Evolutionary conservation across 495 filamentous ascomycete species (phyloP), one percentile per base, ranked within the genome.

Genomic region (Aspergillus steynii): DNA sequence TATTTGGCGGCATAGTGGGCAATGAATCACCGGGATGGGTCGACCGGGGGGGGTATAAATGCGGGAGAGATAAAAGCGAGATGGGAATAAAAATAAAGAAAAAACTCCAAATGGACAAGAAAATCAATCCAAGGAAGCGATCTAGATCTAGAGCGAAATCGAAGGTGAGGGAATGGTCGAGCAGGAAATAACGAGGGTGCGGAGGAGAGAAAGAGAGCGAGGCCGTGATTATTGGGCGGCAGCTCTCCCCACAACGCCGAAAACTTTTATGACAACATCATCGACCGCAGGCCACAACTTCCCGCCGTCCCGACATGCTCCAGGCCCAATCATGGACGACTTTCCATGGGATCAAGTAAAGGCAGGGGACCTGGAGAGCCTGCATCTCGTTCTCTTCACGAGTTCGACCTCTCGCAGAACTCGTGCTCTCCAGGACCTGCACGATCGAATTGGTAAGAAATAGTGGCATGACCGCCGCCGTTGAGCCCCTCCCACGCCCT

Each of bases 1-100:
- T 90, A 61, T 86, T 88, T 14, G 80, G 74, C 54, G 88, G 87
- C 90, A 93, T 92, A 51, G 50, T 77, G 72, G 34, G 37, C 9
- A 12, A 42, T 12, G 37, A 42, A 42, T 53, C 26, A 53, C 51
- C 49, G 53, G 62, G 50, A 59, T 32, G 55, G 50, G 37, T 2
- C 51, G 6, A 51, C 20, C 20, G 15, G 51, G 53, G 31, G 46
- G 50, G 42, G 29, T 32, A 29, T 31, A 55, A 32, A 29, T 25
- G 51, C 29, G 15, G 29, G 4, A 14, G 25, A 32, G 28, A 37
- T 25, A 10, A 31, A 4, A 34, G 12, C 9, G 37, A 10, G 37
- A 27, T 15, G 7, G 48, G n/a, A 14, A 5, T 15, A 6, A 29
- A 50, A 8, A 50, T 26, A 50, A 3, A 32, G 31, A 45, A 53